Percentiles rank a stretch among this genome's conserved stretches.
Evolutionary conservation across 768 basidiomycete species (phyloP).

Genomic region (Collybia sp.): DNA sequence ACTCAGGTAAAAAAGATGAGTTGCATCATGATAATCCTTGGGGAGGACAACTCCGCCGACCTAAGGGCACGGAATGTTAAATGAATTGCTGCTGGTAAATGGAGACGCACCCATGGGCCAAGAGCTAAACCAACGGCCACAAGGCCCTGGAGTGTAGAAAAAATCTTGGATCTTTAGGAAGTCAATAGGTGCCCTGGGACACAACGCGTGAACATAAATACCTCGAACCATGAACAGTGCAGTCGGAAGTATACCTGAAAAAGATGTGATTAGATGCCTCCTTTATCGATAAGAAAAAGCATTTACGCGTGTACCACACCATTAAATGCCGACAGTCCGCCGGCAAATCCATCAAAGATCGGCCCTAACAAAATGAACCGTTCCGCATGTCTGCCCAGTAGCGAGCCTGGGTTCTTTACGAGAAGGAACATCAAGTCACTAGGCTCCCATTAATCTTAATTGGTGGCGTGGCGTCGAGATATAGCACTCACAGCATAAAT

Average conservation of each 20-base stretch:
- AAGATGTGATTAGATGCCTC: slow-evolving; percentile 17
- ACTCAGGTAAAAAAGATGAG: slow-evolving; percentile 37
- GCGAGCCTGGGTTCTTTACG: slow-evolving; percentile 56
- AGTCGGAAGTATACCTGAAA: slow-evolving; percentile 49
- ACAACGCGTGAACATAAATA: slow-evolving; percentile 8
- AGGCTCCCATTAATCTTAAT: slow-evolving; percentile 8
- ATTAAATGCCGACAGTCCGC: slow-evolving; percentile 64
- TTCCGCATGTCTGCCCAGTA: slow-evolving; percentile 53
- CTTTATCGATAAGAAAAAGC: slow-evolving; percentile 35
- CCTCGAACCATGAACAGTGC: slow-evolving; percentile 47
- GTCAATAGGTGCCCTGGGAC: background rate
- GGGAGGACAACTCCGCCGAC: slow-evolving; percentile 52
- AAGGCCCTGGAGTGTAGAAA: slow-evolving; percentile 68
- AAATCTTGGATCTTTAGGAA: slow-evolving; percentile 39
- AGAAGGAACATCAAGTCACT: slow-evolving; percentile 80
- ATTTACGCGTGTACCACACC: slow-evolving; percentile 66
- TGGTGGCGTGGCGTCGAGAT: background rate
- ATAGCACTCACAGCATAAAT: slow-evolving; percentile 51
- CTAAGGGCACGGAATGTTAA: slow-evolving; percentile 15
- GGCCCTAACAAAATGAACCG: slow-evolving; percentile 75
- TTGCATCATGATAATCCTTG: slow-evolving; percentile 46
- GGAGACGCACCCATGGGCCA: slow-evolving; percentile 68
- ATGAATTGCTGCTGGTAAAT: background rate
- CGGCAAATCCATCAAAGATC: slow-evolving; percentile 73
- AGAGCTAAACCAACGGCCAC: slow-evolving; percentile 72